These are phyloP conservation scores for Terana coerulea DNA, from an alignment of 768 basidiomycete species.

Conservation along the genomic window DNA sequence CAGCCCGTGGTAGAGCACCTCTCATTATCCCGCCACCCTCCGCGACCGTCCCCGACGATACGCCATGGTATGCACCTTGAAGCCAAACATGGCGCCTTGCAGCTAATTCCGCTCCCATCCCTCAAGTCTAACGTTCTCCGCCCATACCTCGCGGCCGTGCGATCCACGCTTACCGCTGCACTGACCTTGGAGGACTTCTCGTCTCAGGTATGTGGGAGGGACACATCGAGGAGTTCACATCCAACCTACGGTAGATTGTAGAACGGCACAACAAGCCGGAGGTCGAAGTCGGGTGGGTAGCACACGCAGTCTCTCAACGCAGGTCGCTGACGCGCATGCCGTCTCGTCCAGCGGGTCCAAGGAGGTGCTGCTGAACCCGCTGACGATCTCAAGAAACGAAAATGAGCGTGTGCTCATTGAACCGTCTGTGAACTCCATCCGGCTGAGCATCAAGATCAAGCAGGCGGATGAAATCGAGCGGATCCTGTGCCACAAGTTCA, in stretches of 20 bases:
- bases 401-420: conserved; percentile 97
- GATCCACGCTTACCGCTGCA: conserved; percentile 96
- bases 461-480: conserved; percentile 99
- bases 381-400: conserved; percentile 95
- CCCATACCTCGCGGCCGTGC: conserved; percentile 93
- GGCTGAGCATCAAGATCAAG: conserved; percentile 97
- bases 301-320: not conserved
- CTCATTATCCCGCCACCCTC: too few relatives aligned
- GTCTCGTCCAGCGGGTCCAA: conserved; percentile 65
- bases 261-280: conserved; percentile 98
- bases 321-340: not conserved
- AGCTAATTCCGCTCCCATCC: too few relatives aligned
- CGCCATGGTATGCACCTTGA: too few relatives aligned
- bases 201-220: conserved; percentile 65
- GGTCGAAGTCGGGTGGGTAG: conserved; percentile 73
- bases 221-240: not conserved
- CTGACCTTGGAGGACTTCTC: conserved; percentile 97
- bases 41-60: too few relatives aligned
- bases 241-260: conserved; percentile 58
- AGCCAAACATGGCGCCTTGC: too few relatives aligned
- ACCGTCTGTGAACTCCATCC: conserved; percentile 94
- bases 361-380: conserved; percentile 90
- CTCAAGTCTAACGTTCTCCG: conserved; percentile 97
- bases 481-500: conserved; percentile 97
- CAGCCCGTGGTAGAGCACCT: too few relatives aligned